Evolutionary conservation across 768 basidiomycete species (phyloP).

Genomic region (Tricholoma furcatifolium): DNA sequence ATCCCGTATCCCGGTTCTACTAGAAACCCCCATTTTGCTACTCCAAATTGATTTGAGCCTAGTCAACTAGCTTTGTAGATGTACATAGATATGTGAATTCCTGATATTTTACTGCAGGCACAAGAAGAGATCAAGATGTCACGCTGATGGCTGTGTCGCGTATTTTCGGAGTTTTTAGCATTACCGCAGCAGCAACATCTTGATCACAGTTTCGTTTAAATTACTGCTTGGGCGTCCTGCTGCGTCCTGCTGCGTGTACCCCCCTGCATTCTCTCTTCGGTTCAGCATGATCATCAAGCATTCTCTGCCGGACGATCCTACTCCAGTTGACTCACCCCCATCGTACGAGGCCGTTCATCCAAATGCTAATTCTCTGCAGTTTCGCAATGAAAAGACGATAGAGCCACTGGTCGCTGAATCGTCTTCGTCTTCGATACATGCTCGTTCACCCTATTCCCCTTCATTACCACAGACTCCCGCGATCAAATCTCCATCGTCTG

Average conservation of each 20-base stretch:
- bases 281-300: slow-evolving; percentile 29
- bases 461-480: slow-evolving; percentile 1
- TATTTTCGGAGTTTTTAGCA: not conserved
- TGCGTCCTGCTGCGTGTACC: no score
- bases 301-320: slow-evolving; percentile 36
- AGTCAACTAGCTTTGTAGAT: no score
- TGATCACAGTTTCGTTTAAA: slow-evolving; percentile 4
- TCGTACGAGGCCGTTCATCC: slow-evolving; percentile 32
- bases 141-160: slow-evolving; percentile 7
- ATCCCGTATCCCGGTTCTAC: no score
- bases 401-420: slow-evolving; percentile 9
- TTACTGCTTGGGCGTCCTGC: no score
- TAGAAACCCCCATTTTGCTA: no score
- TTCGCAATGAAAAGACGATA: slow-evolving; percentile 9
- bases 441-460: slow-evolving; percentile 9
- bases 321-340: slow-evolving; percentile 37
- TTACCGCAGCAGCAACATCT: no score
- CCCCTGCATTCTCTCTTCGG: no score
- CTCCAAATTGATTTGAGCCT: no score
- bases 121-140: not conserved
- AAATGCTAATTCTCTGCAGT: not conserved
- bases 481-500: slow-evolving; percentile 14
- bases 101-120: no score
- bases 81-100: no score
- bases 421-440: slow-evolving; percentile 1